Percentiles rank a stretch among this genome's conserved stretches.
These are phyloP conservation scores for Leccinum subspadiceum DNA, from an alignment of 1,284 basidiomycete genomes.

Conservation along the genomic window DNA sequence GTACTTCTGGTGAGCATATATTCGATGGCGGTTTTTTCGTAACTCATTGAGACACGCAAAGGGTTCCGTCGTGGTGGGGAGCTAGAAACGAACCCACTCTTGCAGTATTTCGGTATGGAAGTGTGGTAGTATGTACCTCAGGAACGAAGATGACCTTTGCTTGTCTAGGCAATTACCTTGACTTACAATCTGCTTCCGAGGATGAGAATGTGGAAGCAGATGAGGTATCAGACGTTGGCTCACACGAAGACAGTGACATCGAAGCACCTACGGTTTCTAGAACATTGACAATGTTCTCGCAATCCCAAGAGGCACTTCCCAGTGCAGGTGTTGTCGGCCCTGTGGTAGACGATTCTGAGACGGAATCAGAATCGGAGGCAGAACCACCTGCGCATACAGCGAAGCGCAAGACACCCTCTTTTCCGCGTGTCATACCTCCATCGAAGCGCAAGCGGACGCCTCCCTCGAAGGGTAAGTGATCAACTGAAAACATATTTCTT, in stretches of 20 bases:
- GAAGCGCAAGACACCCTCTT: slow-evolving; percentile 29
- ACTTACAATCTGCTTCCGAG: slow-evolving; percentile 49
- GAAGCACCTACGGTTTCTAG: slow-evolving; percentile 29
- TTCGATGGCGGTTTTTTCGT: neutral
- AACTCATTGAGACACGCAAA: neutral
- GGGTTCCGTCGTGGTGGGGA: neutral
- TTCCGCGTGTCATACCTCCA: slow-evolving; percentile 2
- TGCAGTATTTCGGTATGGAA: slow-evolving; percentile 30
- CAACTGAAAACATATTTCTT: neutral
- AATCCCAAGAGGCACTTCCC: slow-evolving; percentile 8
- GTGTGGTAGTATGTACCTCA: neutral
- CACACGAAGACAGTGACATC: slow-evolving; percentile 12
- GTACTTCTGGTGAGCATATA: slow-evolving; percentile 12
- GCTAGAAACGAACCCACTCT: slow-evolving; percentile 28
- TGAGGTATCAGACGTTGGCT: slow-evolving; percentile 26
- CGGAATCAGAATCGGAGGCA: slow-evolving; percentile 43
- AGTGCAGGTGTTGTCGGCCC: neutral
- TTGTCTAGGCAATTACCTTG: slow-evolving; percentile 35
- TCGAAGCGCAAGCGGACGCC: slow-evolving; percentile 18
- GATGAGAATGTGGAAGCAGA: slow-evolving; percentile 38
- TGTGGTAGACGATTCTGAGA: slow-evolving; percentile 37
- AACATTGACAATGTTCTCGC: slow-evolving; percentile 22
- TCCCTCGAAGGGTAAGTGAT: slow-evolving; percentile 14
- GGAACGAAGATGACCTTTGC: neutral
- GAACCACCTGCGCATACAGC: slow-evolving; percentile 9